These are phyloP conservation scores for Phytophthora fragariaefolia DNA, from an alignment of 352 stramenopile species.

Conservation along the genomic window DNA sequence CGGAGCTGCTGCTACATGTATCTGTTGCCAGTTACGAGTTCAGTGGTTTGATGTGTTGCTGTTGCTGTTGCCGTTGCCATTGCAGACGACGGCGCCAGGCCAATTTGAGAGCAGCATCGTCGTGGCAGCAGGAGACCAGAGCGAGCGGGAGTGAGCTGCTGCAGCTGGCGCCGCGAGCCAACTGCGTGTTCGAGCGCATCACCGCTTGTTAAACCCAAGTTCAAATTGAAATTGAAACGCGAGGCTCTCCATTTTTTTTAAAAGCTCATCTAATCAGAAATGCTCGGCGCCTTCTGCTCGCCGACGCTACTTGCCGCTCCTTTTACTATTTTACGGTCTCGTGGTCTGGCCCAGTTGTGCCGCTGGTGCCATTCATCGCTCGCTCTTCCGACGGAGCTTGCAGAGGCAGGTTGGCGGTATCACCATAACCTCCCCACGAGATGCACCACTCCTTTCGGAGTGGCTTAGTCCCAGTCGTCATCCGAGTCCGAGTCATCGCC, in stretches of 20 bases:
- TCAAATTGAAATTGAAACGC: slow-evolving; percentile 14
- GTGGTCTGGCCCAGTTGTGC: slow-evolving; percentile 15
- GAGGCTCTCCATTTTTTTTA: no score
- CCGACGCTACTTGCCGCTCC: slow-evolving; percentile 11
- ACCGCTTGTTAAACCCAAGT: slow-evolving; percentile 15
- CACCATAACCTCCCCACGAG: slow-evolving; percentile 15
- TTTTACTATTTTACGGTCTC: slow-evolving; percentile 38
- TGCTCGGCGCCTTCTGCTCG: slow-evolving; percentile 13
- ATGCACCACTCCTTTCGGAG: slow-evolving; percentile 10
- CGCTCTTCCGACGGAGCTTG: slow-evolving; percentile 42
- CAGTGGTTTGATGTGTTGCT: no score
- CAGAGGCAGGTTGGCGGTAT: slow-evolving; percentile 9
- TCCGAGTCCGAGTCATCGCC: slow-evolving; percentile 74
- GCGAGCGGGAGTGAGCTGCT: slow-evolving; percentile 11
- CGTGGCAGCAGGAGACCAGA: slow-evolving; percentile 3
- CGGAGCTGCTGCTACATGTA: background rate
- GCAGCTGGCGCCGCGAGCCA: background rate
- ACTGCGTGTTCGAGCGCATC: background rate
- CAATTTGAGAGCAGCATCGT: slow-evolving; percentile 38
- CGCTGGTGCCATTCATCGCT: slow-evolving; percentile 7
- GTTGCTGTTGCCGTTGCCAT: slow-evolving; percentile 1
- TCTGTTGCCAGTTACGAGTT: no score
- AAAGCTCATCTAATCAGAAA: slow-evolving; percentile 41
- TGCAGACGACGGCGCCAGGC: slow-evolving; percentile 26
- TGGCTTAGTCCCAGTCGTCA: slow-evolving; percentile 77